These are phyloP conservation scores for Daldinia caldariorum DNA, from an alignment of 495 filamentous ascomycete genomes.

Conservation along the genomic window DNA sequence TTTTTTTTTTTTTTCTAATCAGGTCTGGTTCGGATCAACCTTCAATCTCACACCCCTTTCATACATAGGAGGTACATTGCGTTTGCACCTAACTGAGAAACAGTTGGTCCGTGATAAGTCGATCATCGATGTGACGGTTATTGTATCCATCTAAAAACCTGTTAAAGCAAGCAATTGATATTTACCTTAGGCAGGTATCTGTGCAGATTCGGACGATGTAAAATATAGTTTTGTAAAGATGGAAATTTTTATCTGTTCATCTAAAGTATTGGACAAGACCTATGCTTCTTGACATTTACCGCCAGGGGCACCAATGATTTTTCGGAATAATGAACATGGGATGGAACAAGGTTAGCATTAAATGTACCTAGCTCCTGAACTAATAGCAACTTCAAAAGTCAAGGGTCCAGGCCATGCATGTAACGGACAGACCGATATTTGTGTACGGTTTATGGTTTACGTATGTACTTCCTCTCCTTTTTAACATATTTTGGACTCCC, in stretches of 20 bases:
- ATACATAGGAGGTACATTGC: background rate
- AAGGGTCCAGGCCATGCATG: conserved; percentile 24
- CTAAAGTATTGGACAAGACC: background rate
- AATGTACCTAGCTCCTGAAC: conserved; percentile 1
- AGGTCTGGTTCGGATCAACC: conserved; percentile 22
- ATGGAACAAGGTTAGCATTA: background rate
- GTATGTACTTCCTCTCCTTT: conserved; percentile 11
- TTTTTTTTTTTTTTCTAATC: conserved; percentile 21
- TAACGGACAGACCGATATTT: conserved; percentile 27
- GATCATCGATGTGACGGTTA: conserved; percentile 39
- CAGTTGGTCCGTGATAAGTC: conserved; percentile 20
- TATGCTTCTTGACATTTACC: conserved; percentile 2
- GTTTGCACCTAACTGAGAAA: background rate
- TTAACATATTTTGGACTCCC: background rate
- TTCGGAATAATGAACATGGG: conserved; percentile 4
- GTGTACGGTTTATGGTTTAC: too few relatives aligned
- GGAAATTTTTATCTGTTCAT: background rate
- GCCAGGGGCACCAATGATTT: conserved; percentile 14
- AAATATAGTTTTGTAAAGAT: background rate
- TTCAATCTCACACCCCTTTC: conserved; percentile 25
- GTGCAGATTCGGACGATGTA: background rate
- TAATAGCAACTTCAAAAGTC: background rate
- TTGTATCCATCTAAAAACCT: conserved; percentile 14
- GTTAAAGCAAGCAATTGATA: conserved; percentile 1
- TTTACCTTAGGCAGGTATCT: too few relatives aligned